Evolutionary conservation across 2,329 filamentous ascomycete species (phyloP).

Genomic region (Aurifilum marmelostoma): DNA sequence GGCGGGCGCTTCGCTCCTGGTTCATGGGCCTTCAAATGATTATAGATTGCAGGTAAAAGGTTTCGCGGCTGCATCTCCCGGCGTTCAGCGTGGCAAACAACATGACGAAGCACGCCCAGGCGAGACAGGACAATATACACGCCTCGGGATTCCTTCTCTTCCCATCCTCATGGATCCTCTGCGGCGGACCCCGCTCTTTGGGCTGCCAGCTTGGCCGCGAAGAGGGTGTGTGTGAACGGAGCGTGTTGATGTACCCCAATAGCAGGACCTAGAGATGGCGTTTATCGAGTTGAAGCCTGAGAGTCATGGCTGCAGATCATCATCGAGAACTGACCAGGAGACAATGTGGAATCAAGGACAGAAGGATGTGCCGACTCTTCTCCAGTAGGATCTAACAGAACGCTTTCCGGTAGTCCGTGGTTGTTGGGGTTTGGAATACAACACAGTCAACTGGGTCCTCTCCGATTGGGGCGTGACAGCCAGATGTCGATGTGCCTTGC

Average conservation of each 20-base stretch:
- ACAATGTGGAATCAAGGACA: not conserved
- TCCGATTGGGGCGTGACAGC: not conserved
- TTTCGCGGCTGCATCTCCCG: not conserved
- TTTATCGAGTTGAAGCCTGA: not conserved
- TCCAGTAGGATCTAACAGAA: not conserved
- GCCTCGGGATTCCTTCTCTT: not conserved
- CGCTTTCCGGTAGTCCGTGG: not conserved
- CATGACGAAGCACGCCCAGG: not conserved
- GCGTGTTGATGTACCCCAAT: not conserved
- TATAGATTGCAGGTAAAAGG: not conserved
- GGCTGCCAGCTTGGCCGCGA: not conserved
- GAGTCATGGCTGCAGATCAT: not conserved
- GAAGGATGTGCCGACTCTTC: not conserved
- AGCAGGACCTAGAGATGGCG: not conserved
- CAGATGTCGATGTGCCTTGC: not conserved
- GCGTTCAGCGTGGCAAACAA: not conserved
- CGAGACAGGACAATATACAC: not conserved
- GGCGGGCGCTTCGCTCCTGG: not conserved
- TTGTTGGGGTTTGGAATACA: not conserved
- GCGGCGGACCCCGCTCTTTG: not conserved
- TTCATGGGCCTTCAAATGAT: slow-evolving; percentile 11
- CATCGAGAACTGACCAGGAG: not conserved
- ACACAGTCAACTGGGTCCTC: not conserved
- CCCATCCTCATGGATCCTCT: not conserved
- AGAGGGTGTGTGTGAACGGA: not conserved